phyloP scores from a whole-genome alignment of 306 rosid genomes.

The Carpinus fangiana region DNA sequence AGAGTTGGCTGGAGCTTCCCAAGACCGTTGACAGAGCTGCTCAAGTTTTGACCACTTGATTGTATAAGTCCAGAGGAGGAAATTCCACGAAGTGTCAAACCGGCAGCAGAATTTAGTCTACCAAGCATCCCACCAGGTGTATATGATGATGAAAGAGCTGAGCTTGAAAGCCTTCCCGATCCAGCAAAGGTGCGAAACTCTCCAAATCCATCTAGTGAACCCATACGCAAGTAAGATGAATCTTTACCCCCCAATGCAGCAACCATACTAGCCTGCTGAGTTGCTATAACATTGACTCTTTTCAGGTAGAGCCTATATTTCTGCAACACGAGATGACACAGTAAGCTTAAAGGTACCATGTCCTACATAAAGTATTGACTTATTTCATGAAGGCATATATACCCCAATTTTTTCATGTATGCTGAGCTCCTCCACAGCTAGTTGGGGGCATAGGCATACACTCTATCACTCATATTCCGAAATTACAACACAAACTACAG shows the following conservation, averaged over 20 bases:
- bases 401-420: not conserved
- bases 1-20: constrained; percentile 46
- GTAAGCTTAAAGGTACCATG: constrained; percentile 11
- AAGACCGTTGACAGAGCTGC: constrained; percentile 35
- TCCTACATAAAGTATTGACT: not conserved
- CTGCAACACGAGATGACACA: constrained; percentile 44
- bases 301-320: constrained; percentile 64
- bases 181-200: constrained; percentile 45
- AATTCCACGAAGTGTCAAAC: constrained; percentile 49
- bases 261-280: constrained; percentile 44
- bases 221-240: constrained; percentile 46
- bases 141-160: constrained; percentile 52
- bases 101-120: constrained; percentile 48
- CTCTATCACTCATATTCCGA: not conserved
- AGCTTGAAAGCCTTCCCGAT: constrained; percentile 42
- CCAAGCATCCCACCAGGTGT: constrained; percentile 47
- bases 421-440: not conserved
- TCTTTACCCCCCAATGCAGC: constrained; percentile 46
- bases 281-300: constrained; percentile 34
- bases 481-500: not conserved
- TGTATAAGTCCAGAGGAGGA: constrained; percentile 47
- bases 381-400: not conserved
- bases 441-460: not conserved
- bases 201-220: constrained; percentile 50
- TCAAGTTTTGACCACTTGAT: constrained; percentile 41